These are phyloP conservation scores for Aspergillus campestris DNA, from an alignment of 495 filamentous ascomycete species.

Conservation along the genomic window DNA sequence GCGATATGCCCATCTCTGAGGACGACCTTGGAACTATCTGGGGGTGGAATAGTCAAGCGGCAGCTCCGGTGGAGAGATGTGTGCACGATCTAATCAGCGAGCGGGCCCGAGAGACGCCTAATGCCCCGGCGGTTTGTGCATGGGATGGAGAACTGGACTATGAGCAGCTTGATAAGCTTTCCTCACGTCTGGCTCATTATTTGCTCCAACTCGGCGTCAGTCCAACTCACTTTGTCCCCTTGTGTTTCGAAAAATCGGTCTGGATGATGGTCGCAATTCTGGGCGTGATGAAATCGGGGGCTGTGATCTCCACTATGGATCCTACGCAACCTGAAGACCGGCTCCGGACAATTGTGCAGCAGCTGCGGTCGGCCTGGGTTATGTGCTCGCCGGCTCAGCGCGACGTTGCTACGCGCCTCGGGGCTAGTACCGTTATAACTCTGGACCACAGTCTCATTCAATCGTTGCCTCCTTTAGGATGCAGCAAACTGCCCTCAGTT, in stretches of 20 bases:
- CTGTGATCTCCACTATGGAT: constrained; percentile 37
- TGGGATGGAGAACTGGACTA: constrained; percentile 16
- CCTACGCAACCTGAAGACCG: constrained; percentile 33
- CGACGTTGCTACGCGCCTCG: no score
- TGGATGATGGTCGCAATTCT: constrained; percentile 31
- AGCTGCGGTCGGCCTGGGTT: no score
- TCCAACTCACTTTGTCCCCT: constrained; percentile 24
- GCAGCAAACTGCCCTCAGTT: no score
- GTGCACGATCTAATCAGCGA: constrained; percentile 11
- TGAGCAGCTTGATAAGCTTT: constrained; percentile 6
- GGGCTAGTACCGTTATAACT: no score
- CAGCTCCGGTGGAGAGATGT: constrained; percentile 14
- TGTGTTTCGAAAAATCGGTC: constrained; percentile 37
- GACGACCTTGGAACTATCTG: no score
- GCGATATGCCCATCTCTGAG: no score
- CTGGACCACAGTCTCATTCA: no score
- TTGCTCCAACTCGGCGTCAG: constrained; percentile 26
- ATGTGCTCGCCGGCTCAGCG: no score
- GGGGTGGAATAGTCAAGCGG: constrained; percentile 8
- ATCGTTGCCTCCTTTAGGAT: no score
- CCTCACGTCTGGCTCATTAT: constrained; percentile 9
- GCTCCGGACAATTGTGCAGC: constrained; percentile 24
- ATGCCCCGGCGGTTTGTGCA: constrained; percentile 12
- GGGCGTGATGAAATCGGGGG: constrained; percentile 40
- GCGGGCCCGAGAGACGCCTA: neutral